Base-by-base conservation (phyloP, 2,329 filamentous ascomycete species). In the Verticillium klebahnii region DNA sequence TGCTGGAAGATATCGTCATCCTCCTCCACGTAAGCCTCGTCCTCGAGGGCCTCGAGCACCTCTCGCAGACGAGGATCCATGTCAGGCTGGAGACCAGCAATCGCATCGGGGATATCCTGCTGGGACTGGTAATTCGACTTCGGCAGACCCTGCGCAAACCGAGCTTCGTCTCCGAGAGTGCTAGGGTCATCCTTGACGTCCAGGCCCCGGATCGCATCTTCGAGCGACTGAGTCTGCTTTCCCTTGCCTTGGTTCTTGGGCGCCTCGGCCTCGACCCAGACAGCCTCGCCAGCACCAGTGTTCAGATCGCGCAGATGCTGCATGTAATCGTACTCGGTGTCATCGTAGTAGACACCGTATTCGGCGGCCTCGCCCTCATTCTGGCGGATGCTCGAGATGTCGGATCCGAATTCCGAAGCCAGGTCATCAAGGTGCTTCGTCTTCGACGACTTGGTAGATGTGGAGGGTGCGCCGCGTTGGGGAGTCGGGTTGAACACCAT, bases 311-410 rank as follows among this genome's bases (percentile, higher is more conserved):
- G 90, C 83, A 99, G 81, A 77, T 99, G 95, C 76, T 99, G 95
- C 95, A 99, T 99, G 79, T 99, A 99, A 77, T 99, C 95, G 77
- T 99, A 99, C 71, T 92, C 86, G 66, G 91, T 90, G 77, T 99
- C 95, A 76, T 99, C 96, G 75, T 85, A 99, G 81, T 91, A 99
- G 66, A 99, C 86, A 66, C 95, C 95, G 76, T 97, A 87, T 74
- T 91, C 91, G 67, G 96, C 95, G 9, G 96, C 95, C 78, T 99
- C 93, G 69, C 96, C 96, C 77, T 99, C 95, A 74, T 99, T 98
- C 61, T 86, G 85, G 68, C 93, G 88, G 67, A 97, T 87, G 63
- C 78, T 78, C 52, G 82, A 80, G 25, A 83, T 81, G 36, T 89
- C 86, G 37, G 84, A 80, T 1, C 90, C 90, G 58, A 97, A 88